Evolutionary conservation across 352 stramenopile species (phyloP).

Genomic region (Elongisporangium prolatum): DNA sequence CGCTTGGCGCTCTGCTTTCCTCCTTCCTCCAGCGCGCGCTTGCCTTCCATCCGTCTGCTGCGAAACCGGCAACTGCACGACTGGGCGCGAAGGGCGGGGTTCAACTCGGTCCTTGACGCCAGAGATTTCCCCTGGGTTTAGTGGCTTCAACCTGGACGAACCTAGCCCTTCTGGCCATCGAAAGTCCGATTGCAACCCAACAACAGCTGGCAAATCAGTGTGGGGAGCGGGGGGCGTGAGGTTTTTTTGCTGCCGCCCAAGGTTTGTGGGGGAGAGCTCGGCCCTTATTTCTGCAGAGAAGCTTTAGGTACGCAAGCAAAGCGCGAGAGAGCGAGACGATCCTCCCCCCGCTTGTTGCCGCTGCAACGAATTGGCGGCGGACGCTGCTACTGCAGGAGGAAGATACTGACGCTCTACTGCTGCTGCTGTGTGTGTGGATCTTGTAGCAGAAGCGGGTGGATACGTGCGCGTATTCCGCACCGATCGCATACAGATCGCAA

Average conservation of each 20-base stretch:
- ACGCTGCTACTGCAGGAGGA: background rate
- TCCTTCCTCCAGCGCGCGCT: background rate
- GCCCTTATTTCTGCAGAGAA: background rate
- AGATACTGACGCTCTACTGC: background rate
- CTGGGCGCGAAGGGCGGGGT: background rate
- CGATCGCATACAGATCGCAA: background rate
- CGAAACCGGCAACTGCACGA: background rate
- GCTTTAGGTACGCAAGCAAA: background rate
- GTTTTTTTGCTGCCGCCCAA: background rate
- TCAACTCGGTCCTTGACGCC: conserved; percentile 2
- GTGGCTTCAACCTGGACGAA: background rate
- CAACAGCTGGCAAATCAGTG: background rate
- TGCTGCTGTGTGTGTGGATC: background rate
- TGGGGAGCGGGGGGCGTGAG: background rate
- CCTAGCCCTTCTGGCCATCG: background rate
- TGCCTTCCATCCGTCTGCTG: background rate
- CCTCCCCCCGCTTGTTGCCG: background rate
- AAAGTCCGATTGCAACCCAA: background rate
- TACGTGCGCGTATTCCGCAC: background rate
- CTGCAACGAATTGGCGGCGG: background rate
- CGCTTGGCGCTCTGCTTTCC: background rate
- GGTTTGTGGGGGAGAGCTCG: background rate
- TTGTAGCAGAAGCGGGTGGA: background rate
- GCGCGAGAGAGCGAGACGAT: background rate
- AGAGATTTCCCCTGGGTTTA: conserved; percentile 4